Conservation (phyloP, 164 flowering plant genomes). For the Stephania cephalantha region DNA sequence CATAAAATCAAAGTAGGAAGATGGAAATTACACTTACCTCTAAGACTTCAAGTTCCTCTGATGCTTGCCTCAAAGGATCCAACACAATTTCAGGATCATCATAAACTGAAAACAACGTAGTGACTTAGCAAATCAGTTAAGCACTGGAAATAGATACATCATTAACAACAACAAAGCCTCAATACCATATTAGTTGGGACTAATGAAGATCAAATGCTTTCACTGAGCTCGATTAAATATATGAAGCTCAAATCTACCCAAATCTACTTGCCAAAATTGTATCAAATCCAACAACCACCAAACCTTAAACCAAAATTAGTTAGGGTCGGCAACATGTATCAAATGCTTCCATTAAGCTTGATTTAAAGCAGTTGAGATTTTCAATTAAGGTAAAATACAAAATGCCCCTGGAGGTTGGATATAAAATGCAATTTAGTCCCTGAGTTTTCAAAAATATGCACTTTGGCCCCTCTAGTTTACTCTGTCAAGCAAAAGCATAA, state of each 20-base stretch:
- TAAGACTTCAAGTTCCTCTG: constrained; percentile 64
- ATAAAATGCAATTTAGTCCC: too few relatives aligned
- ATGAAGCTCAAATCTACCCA: neutral
- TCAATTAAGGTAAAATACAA: too few relatives aligned
- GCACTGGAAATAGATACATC: neutral
- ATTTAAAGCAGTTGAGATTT: too few relatives aligned
- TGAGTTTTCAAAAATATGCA: too few relatives aligned
- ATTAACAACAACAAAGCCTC: neutral
- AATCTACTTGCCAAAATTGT: neutral
- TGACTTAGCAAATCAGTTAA: neutral
- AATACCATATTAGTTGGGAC: neutral
- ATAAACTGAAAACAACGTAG: constrained; percentile 34
- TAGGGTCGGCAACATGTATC: too few relatives aligned
- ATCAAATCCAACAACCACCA: neutral
- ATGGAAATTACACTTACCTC: constrained; percentile 46
- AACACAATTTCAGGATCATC: constrained; percentile 64
- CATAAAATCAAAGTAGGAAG: neutral
- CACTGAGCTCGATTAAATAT: too few relatives aligned
- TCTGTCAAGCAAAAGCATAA: too few relatives aligned
- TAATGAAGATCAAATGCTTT: neutral
- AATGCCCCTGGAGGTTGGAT: too few relatives aligned
- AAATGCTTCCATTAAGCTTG: too few relatives aligned
- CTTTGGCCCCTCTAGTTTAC: too few relatives aligned
- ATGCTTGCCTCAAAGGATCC: constrained; percentile 72
- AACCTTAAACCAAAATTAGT: too few relatives aligned